phyloP scores from a whole-genome alignment of 768 basidiomycete species.

The Tubosaeta sp. region DNA sequence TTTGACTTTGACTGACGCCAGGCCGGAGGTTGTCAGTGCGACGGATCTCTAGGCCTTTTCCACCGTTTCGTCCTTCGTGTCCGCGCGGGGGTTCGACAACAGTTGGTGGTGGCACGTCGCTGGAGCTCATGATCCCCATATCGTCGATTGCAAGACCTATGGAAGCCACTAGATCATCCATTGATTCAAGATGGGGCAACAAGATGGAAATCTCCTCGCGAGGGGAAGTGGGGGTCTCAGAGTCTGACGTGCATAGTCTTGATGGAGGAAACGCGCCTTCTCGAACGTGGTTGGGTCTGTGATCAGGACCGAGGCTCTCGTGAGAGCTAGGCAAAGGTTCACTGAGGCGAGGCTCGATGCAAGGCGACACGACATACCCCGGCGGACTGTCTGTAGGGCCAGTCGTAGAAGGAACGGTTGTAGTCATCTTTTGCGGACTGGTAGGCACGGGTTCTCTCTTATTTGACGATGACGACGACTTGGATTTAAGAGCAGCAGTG shows the following conservation, averaged over 20 bases:
- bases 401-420: neutral
- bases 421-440: constrained; percentile 22
- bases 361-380: constrained; percentile 15
- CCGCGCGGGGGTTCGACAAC: constrained; percentile 38
- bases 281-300: constrained; percentile 35
- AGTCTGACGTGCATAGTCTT: constrained; percentile 26
- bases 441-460: constrained; percentile 22
- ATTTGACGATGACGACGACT: constrained; percentile 17
- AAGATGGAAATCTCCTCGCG: constrained; percentile 15
- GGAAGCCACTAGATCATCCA: constrained; percentile 36
- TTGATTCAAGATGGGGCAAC: constrained; percentile 28
- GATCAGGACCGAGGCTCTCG: constrained; percentile 21
- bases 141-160: constrained; percentile 38
- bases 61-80: constrained; percentile 24
- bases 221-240: constrained; percentile 11
- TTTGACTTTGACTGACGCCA: constrained; percentile 2
- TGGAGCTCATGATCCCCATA: constrained; percentile 32
- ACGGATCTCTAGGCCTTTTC: constrained; percentile 31
- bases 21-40: constrained; percentile 19
- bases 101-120: constrained; percentile 35
- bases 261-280: constrained; percentile 68
- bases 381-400: constrained; percentile 6
- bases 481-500: constrained; percentile 35
- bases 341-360: neutral
- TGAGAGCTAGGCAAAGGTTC: constrained; percentile 9